These are phyloP conservation scores for Penicillium longicatenatum DNA, from an alignment of 495 filamentous ascomycete genomes.

Conservation along the genomic window DNA sequence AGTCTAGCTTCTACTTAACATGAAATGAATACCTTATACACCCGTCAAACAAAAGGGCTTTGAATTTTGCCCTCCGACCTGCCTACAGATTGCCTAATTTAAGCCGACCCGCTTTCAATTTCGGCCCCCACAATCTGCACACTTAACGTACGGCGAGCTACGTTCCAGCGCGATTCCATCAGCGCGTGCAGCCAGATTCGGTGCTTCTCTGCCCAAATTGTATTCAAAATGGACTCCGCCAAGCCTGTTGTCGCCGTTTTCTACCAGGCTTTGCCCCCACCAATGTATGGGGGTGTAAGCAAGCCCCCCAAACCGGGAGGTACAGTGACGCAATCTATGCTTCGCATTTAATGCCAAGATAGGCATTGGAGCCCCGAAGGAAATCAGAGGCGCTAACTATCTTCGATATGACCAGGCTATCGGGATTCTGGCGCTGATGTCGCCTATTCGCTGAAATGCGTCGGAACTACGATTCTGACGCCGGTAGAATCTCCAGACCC, in stretches of 20 bases:
- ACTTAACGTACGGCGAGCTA: slow-evolving; percentile 2
- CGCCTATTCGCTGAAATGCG: slow-evolving; percentile 22
- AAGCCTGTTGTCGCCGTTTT: slow-evolving; percentile 29
- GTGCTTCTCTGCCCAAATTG: background rate
- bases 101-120: background rate
- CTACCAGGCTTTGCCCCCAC: slow-evolving; percentile 32
- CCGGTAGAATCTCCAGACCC: slow-evolving; percentile 19
- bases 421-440: slow-evolving; percentile 36
- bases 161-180: background rate
- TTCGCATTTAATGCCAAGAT: background rate
- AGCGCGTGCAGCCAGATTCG: background rate
- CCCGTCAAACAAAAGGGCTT: background rate
- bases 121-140: slow-evolving; percentile 6
- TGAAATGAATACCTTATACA: background rate
- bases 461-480: slow-evolving; percentile 24
- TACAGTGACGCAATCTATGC: slow-evolving; percentile 9
- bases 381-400: background rate
- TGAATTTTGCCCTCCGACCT: background rate
- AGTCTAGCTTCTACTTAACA: background rate
- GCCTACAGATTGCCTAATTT: background rate
- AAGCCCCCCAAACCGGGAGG: slow-evolving; percentile 36
- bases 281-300: slow-evolving; percentile 28
- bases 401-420: slow-evolving; percentile 23
- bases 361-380: background rate
- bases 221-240: slow-evolving; percentile 2